Evolutionary conservation across 257 asterid genomes (phyloP).

Genomic region (Gentiana straminea): DNA sequence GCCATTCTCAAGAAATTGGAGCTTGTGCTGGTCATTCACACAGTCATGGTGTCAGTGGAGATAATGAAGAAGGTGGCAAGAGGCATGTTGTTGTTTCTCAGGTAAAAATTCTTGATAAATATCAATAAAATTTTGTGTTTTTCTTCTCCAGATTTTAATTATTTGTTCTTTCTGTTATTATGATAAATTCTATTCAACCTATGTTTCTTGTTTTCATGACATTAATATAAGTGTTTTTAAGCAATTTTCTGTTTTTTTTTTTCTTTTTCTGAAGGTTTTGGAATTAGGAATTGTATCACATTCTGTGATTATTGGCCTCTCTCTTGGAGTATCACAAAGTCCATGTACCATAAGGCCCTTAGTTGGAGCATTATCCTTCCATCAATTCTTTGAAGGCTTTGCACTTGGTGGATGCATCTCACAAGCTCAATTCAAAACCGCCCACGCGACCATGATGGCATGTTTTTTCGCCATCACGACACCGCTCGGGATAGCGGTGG

Average conservation of each 20-base stretch:
- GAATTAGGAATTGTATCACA: slow-evolving; percentile 94
- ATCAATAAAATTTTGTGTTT: too few species aligned
- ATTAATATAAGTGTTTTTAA: too few species aligned
- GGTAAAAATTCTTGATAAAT: slow-evolving; percentile 27
- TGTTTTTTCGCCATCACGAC: slow-evolving; percentile 82
- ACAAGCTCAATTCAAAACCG: slow-evolving; percentile 51
- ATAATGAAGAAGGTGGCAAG: slow-evolving; percentile 37
- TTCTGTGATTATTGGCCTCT: slow-evolving; percentile 80
- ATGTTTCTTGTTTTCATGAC: too few species aligned
- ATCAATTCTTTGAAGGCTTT: slow-evolving; percentile 89
- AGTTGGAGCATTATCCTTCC: slow-evolving; percentile 78
- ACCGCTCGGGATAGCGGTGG: slow-evolving; percentile 65
- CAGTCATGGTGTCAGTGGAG: slow-evolving; percentile 41
- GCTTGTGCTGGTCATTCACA: slow-evolving; percentile 41
- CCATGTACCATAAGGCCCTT: slow-evolving; percentile 86
- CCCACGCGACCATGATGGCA: slow-evolving; percentile 67
- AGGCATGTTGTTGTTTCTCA: slow-evolving; percentile 88
- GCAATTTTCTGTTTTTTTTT: neutral
- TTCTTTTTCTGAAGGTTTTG: slow-evolving; percentile 41
- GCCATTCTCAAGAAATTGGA: slow-evolving; percentile 54
- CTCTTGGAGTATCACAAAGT: slow-evolving; percentile 84
- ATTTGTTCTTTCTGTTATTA: neutral
- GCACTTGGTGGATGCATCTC: slow-evolving; percentile 96
- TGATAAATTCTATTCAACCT: too few species aligned
- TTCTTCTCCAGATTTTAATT: neutral